Conservation (phyloP, 2,329 filamentous ascomycete genomes). For the Plectosphaerella sp. region DNA sequence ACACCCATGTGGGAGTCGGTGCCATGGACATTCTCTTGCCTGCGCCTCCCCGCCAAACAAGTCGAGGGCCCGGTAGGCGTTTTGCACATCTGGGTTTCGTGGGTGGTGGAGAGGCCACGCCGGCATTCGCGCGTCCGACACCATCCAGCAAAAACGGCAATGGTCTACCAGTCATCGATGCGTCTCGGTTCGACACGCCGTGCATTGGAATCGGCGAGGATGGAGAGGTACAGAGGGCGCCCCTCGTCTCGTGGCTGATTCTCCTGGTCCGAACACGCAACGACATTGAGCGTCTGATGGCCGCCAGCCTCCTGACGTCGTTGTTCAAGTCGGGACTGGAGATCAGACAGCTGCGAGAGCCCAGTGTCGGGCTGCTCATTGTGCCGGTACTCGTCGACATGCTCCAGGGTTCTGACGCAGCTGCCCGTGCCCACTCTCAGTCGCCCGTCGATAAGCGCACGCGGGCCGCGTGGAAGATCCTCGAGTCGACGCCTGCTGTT, state of each 20-base stretch:
- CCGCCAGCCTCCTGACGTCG: conserved; percentile 63
- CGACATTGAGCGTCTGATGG: conserved; percentile 60
- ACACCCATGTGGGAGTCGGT: conserved; percentile 34
- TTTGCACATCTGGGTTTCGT: conserved; percentile 50
- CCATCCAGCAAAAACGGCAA: conserved; percentile 19
- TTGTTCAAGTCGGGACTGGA: conserved; percentile 66
- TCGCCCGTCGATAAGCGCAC: conserved; percentile 1
- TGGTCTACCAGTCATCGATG: conserved; percentile 23
- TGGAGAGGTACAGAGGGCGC: conserved; percentile 17
- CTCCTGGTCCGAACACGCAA: conserved; percentile 53
- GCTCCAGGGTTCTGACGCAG: conserved; percentile 17
- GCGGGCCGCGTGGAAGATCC: neutral
- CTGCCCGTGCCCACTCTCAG: neutral
- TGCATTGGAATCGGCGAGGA: conserved; percentile 9
- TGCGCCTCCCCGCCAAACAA: conserved; percentile 35
- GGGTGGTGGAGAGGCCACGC: conserved; percentile 29
- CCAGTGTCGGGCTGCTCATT: conserved; percentile 61
- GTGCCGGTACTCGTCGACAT: conserved; percentile 66
- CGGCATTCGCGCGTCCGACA: conserved; percentile 9
- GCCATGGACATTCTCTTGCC: conserved; percentile 66
- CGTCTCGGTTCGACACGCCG: conserved; percentile 21
- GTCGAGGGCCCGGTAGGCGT: conserved; percentile 26
- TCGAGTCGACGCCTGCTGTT: conserved; percentile 49
- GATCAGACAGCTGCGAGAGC: conserved; percentile 54
- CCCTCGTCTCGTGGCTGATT: conserved; percentile 68